Evolutionary conservation across 345 rosid genomes (phyloP).

Genomic region (Zanthoxylum bungeanum): DNA sequence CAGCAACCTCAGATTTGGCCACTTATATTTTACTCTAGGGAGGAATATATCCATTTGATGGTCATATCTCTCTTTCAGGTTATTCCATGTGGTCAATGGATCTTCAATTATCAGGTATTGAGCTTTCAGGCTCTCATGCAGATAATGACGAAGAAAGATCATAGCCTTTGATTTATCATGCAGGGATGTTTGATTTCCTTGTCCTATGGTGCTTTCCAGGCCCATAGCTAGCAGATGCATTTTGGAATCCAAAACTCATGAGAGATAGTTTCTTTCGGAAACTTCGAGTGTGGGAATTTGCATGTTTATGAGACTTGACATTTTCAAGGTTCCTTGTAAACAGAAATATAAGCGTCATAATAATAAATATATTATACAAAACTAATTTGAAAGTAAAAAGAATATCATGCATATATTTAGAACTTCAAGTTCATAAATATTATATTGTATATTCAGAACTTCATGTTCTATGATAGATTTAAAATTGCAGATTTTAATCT

Average conservation of each 20-base stretch:
- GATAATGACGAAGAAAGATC: not conserved
- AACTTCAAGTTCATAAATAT: too few species aligned
- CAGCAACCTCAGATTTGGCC: not conserved
- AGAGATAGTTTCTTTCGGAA: not conserved
- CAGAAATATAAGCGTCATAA: too few species aligned
- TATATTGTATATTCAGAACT: too few species aligned
- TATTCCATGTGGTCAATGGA: not conserved
- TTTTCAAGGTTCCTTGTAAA: too few species aligned
- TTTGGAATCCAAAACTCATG: not conserved
- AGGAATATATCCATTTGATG: not conserved
- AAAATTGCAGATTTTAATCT: too few species aligned
- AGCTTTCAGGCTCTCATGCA: not conserved
- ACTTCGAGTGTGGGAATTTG: too few species aligned
- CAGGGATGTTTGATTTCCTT: not conserved
- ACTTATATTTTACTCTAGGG: not conserved
- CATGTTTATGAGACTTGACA: too few species aligned
- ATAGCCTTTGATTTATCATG: not conserved
- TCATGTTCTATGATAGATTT: too few species aligned
- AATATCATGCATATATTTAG: too few species aligned
- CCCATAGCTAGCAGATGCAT: not conserved
- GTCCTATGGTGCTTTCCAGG: not conserved
- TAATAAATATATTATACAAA: too few species aligned
- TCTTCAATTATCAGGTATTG: not conserved
- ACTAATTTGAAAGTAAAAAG: too few species aligned
- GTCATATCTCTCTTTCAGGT: not conserved